phyloP scores from a whole-genome alignment of 805 yeast genomes.

The Metschnikowia noctiluminum region DNA sequence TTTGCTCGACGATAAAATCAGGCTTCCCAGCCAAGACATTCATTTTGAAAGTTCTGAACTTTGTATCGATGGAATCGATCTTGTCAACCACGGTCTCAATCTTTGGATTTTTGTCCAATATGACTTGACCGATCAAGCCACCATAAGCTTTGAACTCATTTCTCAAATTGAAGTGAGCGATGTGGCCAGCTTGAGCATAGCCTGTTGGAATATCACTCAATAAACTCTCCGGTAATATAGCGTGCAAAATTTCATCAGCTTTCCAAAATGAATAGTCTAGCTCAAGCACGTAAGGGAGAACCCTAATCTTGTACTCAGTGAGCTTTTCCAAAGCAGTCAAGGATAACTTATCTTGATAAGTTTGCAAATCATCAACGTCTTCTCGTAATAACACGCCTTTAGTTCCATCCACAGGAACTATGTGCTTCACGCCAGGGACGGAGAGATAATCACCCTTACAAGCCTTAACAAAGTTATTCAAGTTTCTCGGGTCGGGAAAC shows the following conservation, averaged over 20 bases:
- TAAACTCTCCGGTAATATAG: conserved; percentile 71
- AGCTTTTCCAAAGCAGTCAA: conserved; percentile 44
- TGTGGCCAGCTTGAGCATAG: conserved; percentile 89
- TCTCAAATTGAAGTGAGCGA: conserved; percentile 86
- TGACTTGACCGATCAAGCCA: conserved; percentile 78
- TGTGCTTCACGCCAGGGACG: conserved; percentile 67
- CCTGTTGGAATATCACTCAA: conserved; percentile 82
- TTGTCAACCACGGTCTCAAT: conserved; percentile 90
- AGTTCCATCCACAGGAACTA: conserved; percentile 41
- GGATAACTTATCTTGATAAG: conserved; percentile 39
- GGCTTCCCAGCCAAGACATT: conserved; percentile 85
- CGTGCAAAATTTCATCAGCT: conserved; percentile 76
- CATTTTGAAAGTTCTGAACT: conserved; percentile 91
- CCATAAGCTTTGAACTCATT: conserved; percentile 84
- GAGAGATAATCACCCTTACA: conserved; percentile 61
- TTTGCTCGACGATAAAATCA: conserved; percentile 76
- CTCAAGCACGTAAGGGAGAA: conserved; percentile 51
- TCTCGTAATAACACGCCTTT: conserved; percentile 64
- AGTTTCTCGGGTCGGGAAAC: conserved; percentile 61
- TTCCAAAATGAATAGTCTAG: conserved; percentile 82
- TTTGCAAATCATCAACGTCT: conserved; percentile 36
- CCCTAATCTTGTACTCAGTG: conserved; percentile 41
- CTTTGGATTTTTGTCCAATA: conserved; percentile 80
- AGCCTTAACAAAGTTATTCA: conserved; percentile 59
- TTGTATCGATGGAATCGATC: conserved; percentile 78